Percentiles rank a stretch among this genome's conserved stretches.
These are phyloP conservation scores for Scedosporium apiospermum DNA, from an alignment of 2,329 filamentous ascomycete species.

Conservation along the genomic window DNA sequence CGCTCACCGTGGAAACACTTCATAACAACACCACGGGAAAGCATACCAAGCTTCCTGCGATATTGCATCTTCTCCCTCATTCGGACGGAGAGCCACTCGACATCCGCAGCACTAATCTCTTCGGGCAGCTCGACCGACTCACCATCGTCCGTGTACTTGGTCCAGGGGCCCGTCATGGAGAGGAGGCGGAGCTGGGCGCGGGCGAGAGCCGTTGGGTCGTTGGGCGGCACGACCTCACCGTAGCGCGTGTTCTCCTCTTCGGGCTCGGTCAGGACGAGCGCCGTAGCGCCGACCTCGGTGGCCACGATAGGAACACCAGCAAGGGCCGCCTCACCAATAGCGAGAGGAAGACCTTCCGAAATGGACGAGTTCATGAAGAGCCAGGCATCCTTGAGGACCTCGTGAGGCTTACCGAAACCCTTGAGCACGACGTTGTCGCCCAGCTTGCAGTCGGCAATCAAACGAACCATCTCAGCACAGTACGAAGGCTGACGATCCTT, in stretches of 20 bases:
- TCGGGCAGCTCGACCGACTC: slow-evolving; percentile 24
- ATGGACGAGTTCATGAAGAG: slow-evolving; percentile 49
- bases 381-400: slow-evolving; percentile 46
- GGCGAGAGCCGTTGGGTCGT: slow-evolving; percentile 50
- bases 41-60: slow-evolving; percentile 47
- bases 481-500: slow-evolving; percentile 54
- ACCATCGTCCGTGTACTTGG: slow-evolving; percentile 44
- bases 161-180: slow-evolving; percentile 52
- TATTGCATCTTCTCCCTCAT: slow-evolving; percentile 53
- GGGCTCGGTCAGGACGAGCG: slow-evolving; percentile 45
- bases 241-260: slow-evolving; percentile 35
- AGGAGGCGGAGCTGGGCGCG: slow-evolving; percentile 53
- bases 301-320: slow-evolving; percentile 46
- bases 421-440: slow-evolving; percentile 40
- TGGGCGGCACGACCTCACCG: slow-evolving; percentile 54
- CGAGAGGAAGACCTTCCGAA: slow-evolving; percentile 45
- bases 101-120: slow-evolving; percentile 35
- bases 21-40: slow-evolving; percentile 46
- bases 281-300: slow-evolving; percentile 46
- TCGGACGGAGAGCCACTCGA: slow-evolving; percentile 40
- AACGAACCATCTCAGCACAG: slow-evolving; percentile 47
- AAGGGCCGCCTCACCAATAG: slow-evolving; percentile 47
- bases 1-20: slow-evolving; percentile 49
- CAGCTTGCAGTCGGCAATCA: slow-evolving; percentile 46
- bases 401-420: slow-evolving; percentile 46